Evolutionary conservation across 73 alveolate genomes (phyloP).

Genomic region (Tetrahymena malaccensis): DNA sequence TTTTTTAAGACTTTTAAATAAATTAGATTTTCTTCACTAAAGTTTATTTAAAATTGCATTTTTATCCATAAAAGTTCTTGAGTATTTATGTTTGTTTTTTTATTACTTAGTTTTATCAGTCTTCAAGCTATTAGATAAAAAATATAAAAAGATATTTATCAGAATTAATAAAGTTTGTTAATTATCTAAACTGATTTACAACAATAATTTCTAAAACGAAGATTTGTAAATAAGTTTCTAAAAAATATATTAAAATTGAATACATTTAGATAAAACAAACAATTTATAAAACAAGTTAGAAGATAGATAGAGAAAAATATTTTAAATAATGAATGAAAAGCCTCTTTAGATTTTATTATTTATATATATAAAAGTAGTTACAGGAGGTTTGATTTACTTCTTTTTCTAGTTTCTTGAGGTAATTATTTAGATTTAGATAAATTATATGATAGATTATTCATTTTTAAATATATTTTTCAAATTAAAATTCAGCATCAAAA

Average conservation of each 20-base stretch:
- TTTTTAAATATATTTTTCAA: neutral
- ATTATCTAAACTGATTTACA: neutral
- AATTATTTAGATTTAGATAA: neutral
- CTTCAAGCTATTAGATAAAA: no score
- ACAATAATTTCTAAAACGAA: neutral
- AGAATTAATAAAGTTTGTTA: neutral
- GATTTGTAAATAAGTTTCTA: no score
- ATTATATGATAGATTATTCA: neutral
- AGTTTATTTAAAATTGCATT: no score
- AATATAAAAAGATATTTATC: neutral
- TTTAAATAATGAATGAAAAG: neutral
- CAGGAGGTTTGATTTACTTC: neutral
- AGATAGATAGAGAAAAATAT: neutral
- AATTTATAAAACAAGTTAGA: neutral
- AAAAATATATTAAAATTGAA: no score
- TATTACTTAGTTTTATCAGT: no score
- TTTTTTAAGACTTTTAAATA: no score
- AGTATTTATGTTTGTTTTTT: no score
- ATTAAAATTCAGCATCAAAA: neutral
- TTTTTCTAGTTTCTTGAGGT: neutral
- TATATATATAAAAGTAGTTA: neutral
- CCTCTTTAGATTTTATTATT: neutral
- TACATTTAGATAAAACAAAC: neutral
- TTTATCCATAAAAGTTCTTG: no score
- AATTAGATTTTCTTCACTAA: no score